These are phyloP conservation scores for Saprolegnia parasitica DNA, from an alignment of 352 stramenopile genomes.

Conservation along the genomic window DNA sequence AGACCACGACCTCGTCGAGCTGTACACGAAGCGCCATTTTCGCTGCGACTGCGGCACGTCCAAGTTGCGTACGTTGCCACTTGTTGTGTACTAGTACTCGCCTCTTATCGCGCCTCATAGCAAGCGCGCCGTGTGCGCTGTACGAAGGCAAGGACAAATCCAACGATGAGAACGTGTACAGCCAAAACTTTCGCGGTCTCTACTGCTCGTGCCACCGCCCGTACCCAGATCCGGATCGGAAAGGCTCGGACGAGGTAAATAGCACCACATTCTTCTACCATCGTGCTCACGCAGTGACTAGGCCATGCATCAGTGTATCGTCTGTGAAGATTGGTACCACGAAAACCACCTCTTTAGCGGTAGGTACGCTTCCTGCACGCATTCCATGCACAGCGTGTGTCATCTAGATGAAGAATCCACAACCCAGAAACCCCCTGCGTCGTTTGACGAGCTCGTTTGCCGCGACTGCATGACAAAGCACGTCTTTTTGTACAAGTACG, in stretches of 20 bases:
- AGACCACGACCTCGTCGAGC: conserved; percentile 68
- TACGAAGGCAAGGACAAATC: conserved; percentile 43
- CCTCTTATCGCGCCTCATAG: background rate
- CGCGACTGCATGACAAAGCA: conserved; percentile 57
- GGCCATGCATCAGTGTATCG: conserved; percentile 65
- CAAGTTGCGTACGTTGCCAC: conserved; percentile 40
- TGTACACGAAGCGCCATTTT: conserved; percentile 77
- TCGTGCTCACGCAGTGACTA: background rate
- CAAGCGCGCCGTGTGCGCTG: conserved; percentile 50
- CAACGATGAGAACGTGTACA: conserved; percentile 64
- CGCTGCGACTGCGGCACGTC: conserved; percentile 68
- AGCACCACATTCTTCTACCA: background rate
- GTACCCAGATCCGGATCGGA: conserved; percentile 70
- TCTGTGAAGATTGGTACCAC: conserved; percentile 78
- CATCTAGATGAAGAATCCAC: background rate
- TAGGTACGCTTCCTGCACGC: background rate
- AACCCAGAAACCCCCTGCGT: conserved; percentile 30
- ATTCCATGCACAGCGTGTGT: conserved; percentile 22
- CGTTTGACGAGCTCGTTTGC: conserved; percentile 67
- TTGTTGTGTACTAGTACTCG: conserved; percentile 25
- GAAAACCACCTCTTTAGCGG: conserved; percentile 53
- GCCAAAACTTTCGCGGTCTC: conserved; percentile 59
- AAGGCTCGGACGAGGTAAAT: conserved; percentile 40
- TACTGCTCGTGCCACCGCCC: conserved; percentile 72
- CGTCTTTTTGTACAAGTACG: conserved; percentile 56